A percentile compares a stretch with the other conserved stretches of the same genome.
phyloP scores from a whole-genome alignment of 345 rosid genomes.

The Turnera subulata region DNA sequence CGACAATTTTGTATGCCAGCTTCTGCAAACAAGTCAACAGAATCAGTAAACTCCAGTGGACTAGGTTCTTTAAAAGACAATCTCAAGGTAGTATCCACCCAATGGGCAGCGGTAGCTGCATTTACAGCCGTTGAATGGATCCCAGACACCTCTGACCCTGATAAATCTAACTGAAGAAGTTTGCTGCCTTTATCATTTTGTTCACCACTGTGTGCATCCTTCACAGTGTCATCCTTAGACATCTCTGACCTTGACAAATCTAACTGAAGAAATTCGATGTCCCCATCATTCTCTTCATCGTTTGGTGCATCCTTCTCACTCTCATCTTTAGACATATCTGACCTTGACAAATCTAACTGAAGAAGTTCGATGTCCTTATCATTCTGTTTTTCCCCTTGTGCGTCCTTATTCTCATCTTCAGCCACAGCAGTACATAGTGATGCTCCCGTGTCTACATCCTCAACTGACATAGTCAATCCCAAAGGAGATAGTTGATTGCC shows the following conservation, averaged over 20 bases:
- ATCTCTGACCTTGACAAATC: background rate
- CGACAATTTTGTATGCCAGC: slow-evolving; percentile 18
- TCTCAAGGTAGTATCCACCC: slow-evolving; percentile 34
- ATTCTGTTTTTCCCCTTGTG: too few species aligned
- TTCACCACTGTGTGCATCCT: slow-evolving; percentile 17
- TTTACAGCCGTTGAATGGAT: slow-evolving; percentile 24
- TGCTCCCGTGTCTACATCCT: too few species aligned
- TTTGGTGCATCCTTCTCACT: too few species aligned
- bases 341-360: too few species aligned
- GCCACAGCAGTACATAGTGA: too few species aligned
- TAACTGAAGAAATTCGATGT: too few species aligned
- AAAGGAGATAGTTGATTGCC: slow-evolving; percentile 12
- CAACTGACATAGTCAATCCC: too few species aligned
- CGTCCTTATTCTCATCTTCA: too few species aligned
- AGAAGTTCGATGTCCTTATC: too few species aligned
- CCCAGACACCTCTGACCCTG: slow-evolving; percentile 23
- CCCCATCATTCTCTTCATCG: too few species aligned
- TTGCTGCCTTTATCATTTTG: slow-evolving; percentile 11
- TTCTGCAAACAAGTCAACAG: slow-evolving; percentile 11
- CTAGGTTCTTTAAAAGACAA: slow-evolving; percentile 31
- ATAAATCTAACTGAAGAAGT: slow-evolving; percentile 19
- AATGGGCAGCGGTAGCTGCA: slow-evolving; percentile 24
- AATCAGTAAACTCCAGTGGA: slow-evolving; percentile 23
- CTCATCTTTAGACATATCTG: too few species aligned
- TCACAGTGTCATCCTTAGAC: slow-evolving; percentile 20